phyloP scores from a whole-genome alignment of 1,284 basidiomycete species.

The Trametes versicolor region DNA sequence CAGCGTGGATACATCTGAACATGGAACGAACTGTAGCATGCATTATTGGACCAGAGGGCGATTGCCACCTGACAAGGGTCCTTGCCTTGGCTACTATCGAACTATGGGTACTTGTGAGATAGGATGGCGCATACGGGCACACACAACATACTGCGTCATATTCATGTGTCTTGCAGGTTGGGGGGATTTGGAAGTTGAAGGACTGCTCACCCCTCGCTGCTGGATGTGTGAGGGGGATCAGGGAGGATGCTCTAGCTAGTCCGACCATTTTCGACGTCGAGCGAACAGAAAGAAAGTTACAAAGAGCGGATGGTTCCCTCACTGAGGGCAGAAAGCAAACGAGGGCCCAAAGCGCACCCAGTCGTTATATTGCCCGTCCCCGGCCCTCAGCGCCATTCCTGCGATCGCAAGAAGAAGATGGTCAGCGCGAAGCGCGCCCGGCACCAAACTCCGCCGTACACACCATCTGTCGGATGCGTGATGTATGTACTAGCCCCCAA shows the following conservation, averaged over 20 bases:
- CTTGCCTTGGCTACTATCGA: neutral
- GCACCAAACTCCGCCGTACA: neutral
- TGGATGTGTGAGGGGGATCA: neutral
- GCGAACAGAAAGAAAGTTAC: neutral
- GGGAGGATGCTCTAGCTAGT: too few species aligned
- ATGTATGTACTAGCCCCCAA: slow-evolving; percentile 1
- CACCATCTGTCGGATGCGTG: slow-evolving; percentile 8
- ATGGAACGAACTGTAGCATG: neutral
- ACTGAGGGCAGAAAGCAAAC: neutral
- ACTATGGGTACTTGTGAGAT: neutral
- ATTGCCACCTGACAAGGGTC: neutral
- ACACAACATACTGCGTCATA: neutral
- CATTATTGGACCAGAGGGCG: neutral
- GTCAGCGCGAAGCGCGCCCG: neutral
- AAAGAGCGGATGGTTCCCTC: neutral
- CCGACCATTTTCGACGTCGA: neutral
- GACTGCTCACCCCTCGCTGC: too few species aligned
- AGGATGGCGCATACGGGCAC: neutral
- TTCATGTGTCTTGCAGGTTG: neutral
- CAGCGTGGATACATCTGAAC: neutral
- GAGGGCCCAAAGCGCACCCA: neutral
- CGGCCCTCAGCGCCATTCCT: neutral
- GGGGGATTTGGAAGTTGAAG: neutral
- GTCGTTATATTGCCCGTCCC: slow-evolving; percentile 1
- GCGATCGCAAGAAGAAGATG: slow-evolving; percentile 9